Evolutionary conservation across 2,329 filamentous ascomycete genomes (phyloP).

Genomic region (Alternaria atra): DNA sequence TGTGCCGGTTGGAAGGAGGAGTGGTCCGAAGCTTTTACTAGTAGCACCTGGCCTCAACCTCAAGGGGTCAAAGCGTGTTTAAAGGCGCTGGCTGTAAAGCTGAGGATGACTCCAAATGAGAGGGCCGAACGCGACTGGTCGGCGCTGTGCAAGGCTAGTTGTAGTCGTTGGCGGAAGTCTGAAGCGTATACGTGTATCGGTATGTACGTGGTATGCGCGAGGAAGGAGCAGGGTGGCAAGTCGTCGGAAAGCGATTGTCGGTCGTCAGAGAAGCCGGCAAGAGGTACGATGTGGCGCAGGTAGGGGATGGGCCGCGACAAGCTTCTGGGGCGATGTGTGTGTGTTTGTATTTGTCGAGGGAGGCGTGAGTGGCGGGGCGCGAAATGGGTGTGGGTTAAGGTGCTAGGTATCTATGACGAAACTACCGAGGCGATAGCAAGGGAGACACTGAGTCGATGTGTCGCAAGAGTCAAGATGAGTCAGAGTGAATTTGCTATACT

Average conservation of each 20-base stretch:
- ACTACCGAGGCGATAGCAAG: slow-evolving; percentile 36
- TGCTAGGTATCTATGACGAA: slow-evolving; percentile 43
- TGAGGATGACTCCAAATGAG: slow-evolving; percentile 52
- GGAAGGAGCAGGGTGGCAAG: slow-evolving; percentile 25
- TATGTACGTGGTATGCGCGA: slow-evolving; percentile 2
- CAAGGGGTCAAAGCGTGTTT: slow-evolving; percentile 87
- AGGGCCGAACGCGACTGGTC: slow-evolving; percentile 33
- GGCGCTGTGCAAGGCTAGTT: slow-evolving; percentile 33
- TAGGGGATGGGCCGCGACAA: slow-evolving; percentile 5
- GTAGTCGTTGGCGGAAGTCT: background rate
- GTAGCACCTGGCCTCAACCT: slow-evolving; percentile 89
- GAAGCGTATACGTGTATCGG: background rate
- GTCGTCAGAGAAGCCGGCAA: background rate
- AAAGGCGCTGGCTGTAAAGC: slow-evolving; percentile 72
- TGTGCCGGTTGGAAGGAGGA: slow-evolving; percentile 62
- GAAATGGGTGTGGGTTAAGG: slow-evolving; percentile 26
- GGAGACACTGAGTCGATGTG: slow-evolving; percentile 16
- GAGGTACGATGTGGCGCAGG: slow-evolving; percentile 1
- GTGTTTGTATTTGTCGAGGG: background rate
- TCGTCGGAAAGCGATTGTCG: slow-evolving; percentile 9
- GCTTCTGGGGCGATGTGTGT: slow-evolving; percentile 5
- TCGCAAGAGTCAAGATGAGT: slow-evolving; percentile 28
- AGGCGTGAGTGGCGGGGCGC: slow-evolving; percentile 19
- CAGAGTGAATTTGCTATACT: slow-evolving; percentile 20
- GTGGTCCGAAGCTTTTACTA: slow-evolving; percentile 63